Conservation (phyloP, 2,329 filamentous ascomycete genomes). For the Penicillium sp. region DNA sequence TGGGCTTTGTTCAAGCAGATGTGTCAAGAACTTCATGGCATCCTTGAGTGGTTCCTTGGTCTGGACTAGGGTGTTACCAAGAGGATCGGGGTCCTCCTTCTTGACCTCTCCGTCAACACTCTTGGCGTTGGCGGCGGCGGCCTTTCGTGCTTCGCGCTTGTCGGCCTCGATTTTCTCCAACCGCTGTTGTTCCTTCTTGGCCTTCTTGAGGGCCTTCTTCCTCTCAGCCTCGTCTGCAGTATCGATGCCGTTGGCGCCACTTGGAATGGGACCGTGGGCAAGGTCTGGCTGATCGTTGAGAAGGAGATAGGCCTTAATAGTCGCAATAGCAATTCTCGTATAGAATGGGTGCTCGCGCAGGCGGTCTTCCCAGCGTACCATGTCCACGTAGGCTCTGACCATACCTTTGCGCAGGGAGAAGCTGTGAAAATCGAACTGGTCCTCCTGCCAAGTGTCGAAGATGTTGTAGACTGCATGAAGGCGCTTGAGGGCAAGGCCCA, state of each 20-base stretch:
- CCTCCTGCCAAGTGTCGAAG: slow-evolving; percentile 96
- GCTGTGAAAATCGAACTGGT: slow-evolving; percentile 98
- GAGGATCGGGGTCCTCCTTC: slow-evolving; percentile 88
- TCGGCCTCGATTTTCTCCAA: slow-evolving; percentile 77
- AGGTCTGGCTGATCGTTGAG: slow-evolving; percentile 73
- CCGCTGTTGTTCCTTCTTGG: slow-evolving; percentile 73
- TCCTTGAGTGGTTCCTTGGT: slow-evolving; percentile 81
- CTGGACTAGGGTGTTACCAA: slow-evolving; percentile 74
- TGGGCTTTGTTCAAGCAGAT: slow-evolving; percentile 78
- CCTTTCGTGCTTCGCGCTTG: slow-evolving; percentile 81
- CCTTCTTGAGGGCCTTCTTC: slow-evolving; percentile 89
- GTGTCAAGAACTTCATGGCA: slow-evolving; percentile 80
- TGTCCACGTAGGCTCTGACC: slow-evolving; percentile 90
- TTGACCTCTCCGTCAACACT: slow-evolving; percentile 59
- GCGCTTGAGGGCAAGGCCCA: slow-evolving; percentile 84
- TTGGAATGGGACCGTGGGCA: slow-evolving; percentile 58
- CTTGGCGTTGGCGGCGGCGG: slow-evolving; percentile 60
- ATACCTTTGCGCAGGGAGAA: slow-evolving; percentile 97
- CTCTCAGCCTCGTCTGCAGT: slow-evolving; percentile 60
- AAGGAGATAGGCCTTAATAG: slow-evolving; percentile 74
- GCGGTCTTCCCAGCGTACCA: slow-evolving; percentile 94
- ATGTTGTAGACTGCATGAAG: slow-evolving; percentile 87
- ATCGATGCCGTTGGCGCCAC: slow-evolving; percentile 54
- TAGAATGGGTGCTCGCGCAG: slow-evolving; percentile 92
- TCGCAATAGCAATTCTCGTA: slow-evolving; percentile 75